Base-by-base conservation (phyloP, 108 stramenopile genomes). In the Cyclotella sp. region DNA sequence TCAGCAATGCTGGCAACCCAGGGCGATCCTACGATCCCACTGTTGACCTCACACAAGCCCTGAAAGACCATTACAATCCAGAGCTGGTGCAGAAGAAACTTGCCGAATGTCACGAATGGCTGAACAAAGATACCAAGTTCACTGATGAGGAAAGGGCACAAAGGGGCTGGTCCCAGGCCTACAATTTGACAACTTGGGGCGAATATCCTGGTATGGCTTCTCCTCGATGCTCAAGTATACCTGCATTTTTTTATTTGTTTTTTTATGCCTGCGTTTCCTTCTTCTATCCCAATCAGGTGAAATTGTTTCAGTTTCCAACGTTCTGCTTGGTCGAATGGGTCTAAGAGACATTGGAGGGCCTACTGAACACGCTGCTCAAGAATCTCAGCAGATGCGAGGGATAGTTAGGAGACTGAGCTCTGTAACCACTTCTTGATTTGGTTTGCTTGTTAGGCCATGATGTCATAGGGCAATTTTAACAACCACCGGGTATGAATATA, bases 31-130 rank as follows among this genome's bases (percentile, higher is more conserved):
- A 83, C 55, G 72, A 81, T 68, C 66, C 76, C 19, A 74, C 57
- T 13, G 60, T 75, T 14, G 84, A 89, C 61, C 51, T 77, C 15
- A 72, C 59, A 4, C 68, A 75, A 51, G 84, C 85, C 16, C 77
- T 89, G n/a, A 69, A 81, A 58, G 49, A 85, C 52, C 88, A 88
- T 54, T 75, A 71, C 43, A 66, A 89, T 63, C 82, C 88, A 42
- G 73, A 78, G 19, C 55, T 76, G 1, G 88, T 58, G 13, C 57
- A 64, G 29, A 15, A 52, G 18, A 84, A 85, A 26, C 21, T 89
- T 27, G 47, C 58, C 24, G 76, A 86, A 55, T 67, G 40, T 72
- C 84, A 89, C 39, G 70, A 81, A 47, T 86, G 76, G 84, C 59
- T 89, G 58, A 82, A 66, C 43, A 69, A 81, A 42, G 84, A 77